Conservation (phyloP, 2,329 filamentous ascomycete species). For the Hypoxylon sp. region DNA sequence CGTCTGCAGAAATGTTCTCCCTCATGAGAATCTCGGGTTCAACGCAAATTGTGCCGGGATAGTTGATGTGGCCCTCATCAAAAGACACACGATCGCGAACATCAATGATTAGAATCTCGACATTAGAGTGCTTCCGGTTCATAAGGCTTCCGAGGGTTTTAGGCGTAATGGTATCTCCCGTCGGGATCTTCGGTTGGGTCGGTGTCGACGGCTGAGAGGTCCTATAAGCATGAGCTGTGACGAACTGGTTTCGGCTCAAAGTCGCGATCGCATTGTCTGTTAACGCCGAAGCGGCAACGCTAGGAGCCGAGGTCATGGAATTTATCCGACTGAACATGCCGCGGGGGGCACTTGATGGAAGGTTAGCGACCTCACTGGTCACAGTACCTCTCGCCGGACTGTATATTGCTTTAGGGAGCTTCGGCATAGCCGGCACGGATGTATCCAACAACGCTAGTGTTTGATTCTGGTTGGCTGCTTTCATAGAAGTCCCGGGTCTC, state of each 20-base stretch:
- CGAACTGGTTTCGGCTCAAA: constrained; percentile 56
- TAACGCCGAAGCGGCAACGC: constrained; percentile 50
- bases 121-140: constrained; percentile 63
- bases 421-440: constrained; percentile 73
- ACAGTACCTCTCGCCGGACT: constrained; percentile 82
- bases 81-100: constrained; percentile 84
- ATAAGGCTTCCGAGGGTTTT: constrained; percentile 81
- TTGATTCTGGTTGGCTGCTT: constrained; percentile 61
- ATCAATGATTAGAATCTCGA: constrained; percentile 87
- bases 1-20: constrained; percentile 73
- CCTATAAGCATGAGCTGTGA: constrained; percentile 52
- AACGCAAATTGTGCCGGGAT: constrained; percentile 87
- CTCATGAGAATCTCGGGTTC: constrained; percentile 83
- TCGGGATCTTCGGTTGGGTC: constrained; percentile 67
- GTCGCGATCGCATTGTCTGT: constrained; percentile 52
- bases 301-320: constrained; percentile 62
- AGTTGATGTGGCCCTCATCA: constrained; percentile 90
- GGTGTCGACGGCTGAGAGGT: constrained; percentile 56
- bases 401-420: constrained; percentile 81
- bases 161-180: constrained; percentile 73
- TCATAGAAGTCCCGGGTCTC: constrained; percentile 62
- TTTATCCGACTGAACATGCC: constrained; percentile 74
- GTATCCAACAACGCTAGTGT: constrained; percentile 65
- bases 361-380: constrained; percentile 74
- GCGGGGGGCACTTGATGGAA: constrained; percentile 75